Evolutionary conservation across 2,329 filamentous ascomycete species (phyloP).

Genomic region (Scedosporium dehoogii): DNA sequence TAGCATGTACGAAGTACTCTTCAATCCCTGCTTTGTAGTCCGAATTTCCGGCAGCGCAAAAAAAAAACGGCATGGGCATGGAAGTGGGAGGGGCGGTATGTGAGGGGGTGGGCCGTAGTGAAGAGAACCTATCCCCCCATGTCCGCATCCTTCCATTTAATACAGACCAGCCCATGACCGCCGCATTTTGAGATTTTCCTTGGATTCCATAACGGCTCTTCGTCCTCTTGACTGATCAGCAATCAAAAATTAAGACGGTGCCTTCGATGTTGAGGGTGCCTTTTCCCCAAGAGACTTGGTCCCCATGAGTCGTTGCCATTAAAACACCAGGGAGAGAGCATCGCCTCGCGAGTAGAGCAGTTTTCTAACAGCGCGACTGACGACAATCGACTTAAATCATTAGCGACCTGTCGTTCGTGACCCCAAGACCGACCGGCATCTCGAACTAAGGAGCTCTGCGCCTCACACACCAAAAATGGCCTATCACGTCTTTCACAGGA

Average conservation of each 20-base stretch:
- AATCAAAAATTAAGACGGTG: neutral
- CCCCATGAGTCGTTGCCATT: neutral
- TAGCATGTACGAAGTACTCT: neutral
- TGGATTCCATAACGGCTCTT: neutral
- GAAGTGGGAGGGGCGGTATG: neutral
- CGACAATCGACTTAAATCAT: neutral
- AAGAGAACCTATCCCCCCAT: neutral
- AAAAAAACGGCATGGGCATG: neutral
- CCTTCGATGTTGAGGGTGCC: neutral
- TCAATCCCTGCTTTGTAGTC: neutral
- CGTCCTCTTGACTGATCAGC: neutral
- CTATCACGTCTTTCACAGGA: constrained; percentile 48
- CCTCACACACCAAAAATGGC: constrained; percentile 9
- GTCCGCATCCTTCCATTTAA: neutral
- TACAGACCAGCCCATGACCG: neutral
- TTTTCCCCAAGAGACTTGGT: neutral
- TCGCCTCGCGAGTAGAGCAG: neutral
- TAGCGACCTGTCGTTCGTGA: neutral
- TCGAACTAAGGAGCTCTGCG: neutral
- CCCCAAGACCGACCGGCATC: neutral
- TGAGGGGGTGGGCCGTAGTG: neutral
- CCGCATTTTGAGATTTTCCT: neutral
- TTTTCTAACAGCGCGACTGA: neutral
- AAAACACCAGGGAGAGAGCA: neutral
- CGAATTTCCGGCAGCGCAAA: neutral